These are phyloP conservation scores for Exophiala sp. DNA, from an alignment of 2,329 filamentous ascomycete genomes.

Conservation along the genomic window DNA sequence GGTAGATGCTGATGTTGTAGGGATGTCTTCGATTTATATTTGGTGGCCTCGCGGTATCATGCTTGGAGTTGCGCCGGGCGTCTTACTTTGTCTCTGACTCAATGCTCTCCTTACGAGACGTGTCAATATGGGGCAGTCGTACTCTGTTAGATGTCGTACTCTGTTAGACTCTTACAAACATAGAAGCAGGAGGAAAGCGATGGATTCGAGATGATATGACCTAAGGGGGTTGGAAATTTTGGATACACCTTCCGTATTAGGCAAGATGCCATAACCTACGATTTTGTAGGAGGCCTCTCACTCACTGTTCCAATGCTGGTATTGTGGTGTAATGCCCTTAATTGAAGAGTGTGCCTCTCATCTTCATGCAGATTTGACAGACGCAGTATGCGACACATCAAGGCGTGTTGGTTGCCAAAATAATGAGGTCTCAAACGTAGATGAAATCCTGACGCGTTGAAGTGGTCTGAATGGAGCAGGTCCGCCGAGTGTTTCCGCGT, in stretches of 20 bases:
- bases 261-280: neutral
- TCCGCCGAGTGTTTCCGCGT: neutral
- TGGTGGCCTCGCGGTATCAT: neutral
- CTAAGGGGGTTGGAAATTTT: neutral
- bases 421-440: no score
- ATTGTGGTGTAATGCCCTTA: no score
- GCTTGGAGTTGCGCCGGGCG: neutral
- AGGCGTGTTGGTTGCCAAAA: no score
- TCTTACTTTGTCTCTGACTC: neutral
- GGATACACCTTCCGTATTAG: slow-evolving; percentile 1
- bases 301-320: no score
- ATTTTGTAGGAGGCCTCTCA: no score
- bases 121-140: no score
- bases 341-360: no score
- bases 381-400: no score
- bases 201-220: neutral
- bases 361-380: no score
- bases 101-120: no score
- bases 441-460: neutral
- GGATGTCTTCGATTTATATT: neutral
- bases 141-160: neutral
- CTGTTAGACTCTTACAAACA: neutral
- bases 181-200: neutral
- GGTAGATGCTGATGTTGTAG: neutral
- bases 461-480: neutral